Evolutionary conservation across 495 filamentous ascomycete genomes (phyloP).

Genomic region (Cercophora sp.): DNA sequence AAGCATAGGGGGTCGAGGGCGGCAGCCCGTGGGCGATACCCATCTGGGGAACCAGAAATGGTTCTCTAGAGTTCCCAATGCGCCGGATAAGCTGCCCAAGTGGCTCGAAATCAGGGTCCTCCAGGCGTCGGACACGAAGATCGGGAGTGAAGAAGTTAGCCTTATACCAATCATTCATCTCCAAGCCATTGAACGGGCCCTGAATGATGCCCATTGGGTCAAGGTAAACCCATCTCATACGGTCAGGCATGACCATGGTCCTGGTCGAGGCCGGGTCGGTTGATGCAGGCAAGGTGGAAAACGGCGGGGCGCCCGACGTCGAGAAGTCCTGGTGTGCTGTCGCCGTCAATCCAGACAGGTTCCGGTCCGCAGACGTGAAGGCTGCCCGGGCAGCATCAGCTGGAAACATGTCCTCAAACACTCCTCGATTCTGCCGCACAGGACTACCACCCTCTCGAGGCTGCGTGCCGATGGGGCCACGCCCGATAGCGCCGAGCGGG

Average conservation of each 20-base stretch:
- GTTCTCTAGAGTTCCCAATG: conserved; percentile 95
- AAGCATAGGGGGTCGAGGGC: conserved; percentile 40
- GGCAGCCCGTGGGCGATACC: conserved; percentile 83
- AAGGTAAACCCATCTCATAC: conserved; percentile 97
- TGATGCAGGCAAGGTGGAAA: conserved; percentile 29
- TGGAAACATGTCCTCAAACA: conserved; percentile 53
- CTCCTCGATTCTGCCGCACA: conserved; percentile 51
- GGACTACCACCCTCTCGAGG: conserved; percentile 60
- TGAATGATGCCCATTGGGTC: conserved; percentile 90
- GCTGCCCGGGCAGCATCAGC: conserved; percentile 33
- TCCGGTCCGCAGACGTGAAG: conserved; percentile 32
- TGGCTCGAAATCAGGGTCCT: conserved; percentile 91
- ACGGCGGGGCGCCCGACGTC: conserved; percentile 32
- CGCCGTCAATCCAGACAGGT: conserved; percentile 26
- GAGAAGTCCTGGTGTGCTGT: conserved; percentile 34
- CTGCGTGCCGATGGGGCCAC: conserved; percentile 45
- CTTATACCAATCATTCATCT: conserved; percentile 99
- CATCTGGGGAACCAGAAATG: conserved; percentile 95
- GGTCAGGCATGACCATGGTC: conserved; percentile 99
- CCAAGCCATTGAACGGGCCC: conserved; percentile 90
- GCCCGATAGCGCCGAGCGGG: conserved; percentile 51
- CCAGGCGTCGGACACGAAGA: conserved; percentile 86
- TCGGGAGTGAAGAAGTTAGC: conserved; percentile 95
- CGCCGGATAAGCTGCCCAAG: conserved; percentile 91
- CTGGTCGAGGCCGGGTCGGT: conserved; percentile 64